Conservation (phyloP, 768 basidiomycete genomes). For the Mycena polygramma region DNA sequence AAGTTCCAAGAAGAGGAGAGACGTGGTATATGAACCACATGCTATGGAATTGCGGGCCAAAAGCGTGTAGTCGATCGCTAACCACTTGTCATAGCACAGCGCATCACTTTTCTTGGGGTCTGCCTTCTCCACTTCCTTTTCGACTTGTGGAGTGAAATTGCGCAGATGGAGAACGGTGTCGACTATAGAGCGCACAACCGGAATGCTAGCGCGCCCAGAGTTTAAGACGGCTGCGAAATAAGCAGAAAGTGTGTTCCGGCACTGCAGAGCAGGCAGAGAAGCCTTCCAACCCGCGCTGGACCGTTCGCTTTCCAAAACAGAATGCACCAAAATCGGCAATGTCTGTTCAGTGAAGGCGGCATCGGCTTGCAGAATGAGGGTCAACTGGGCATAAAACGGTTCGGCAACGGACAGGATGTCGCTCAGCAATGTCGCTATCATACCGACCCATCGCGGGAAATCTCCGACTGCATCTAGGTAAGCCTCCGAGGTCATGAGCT, state of each 20-base stretch:
- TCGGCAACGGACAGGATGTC: constrained; percentile 68
- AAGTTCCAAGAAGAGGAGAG: constrained; percentile 90
- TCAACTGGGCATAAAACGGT: constrained; percentile 78
- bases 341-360: constrained; percentile 72
- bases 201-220: constrained; percentile 50
- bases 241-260: constrained; percentile 54
- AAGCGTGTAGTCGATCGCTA: constrained; percentile 79
- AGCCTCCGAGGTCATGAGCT: constrained; percentile 49
- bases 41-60: constrained; percentile 80
- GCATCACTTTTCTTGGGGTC: constrained; percentile 50
- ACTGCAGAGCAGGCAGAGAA: constrained; percentile 42
- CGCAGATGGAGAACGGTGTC: constrained; percentile 87
- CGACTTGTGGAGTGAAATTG: constrained; percentile 60
- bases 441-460: constrained; percentile 75
- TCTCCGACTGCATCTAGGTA: constrained; percentile 58
- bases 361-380: constrained; percentile 67
- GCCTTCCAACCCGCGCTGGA: constrained; percentile 23
- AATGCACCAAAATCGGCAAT: constrained; percentile 83
- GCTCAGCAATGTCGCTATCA: constrained; percentile 68
- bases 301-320: constrained; percentile 60
- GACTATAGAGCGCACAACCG: constrained; percentile 73
- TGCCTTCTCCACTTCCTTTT: constrained; percentile 42
- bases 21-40: constrained; percentile 90
- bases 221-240: constrained; percentile 73
- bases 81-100: constrained; percentile 81